Evolutionary conservation across 2,329 filamentous ascomycete genomes (phyloP).

Genomic region (Cladophialophora exuberans): DNA sequence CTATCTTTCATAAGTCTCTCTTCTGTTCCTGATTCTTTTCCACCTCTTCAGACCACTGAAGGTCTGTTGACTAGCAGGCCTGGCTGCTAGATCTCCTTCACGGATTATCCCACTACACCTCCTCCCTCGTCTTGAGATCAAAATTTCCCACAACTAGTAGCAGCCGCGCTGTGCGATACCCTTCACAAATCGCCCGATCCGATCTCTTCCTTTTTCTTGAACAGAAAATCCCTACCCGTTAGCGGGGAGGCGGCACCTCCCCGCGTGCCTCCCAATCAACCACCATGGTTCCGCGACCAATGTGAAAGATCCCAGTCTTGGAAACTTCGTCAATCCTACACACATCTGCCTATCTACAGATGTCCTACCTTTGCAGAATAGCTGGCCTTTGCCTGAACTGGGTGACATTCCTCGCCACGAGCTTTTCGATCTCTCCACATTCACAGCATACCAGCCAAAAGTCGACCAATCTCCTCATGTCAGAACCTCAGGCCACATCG

Average conservation of each 20-base stretch:
- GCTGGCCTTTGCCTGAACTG: not conserved
- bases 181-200: too few species aligned
- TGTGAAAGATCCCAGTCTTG: slow-evolving; percentile 4
- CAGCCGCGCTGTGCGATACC: too few species aligned
- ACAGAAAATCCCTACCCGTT: not conserved
- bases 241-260: slow-evolving; percentile 11
- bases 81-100: not conserved
- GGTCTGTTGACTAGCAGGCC: not conserved
- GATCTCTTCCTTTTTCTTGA: too few species aligned
- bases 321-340: not conserved
- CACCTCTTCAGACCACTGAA: not conserved
- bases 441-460: not conserved
- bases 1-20: not conserved
- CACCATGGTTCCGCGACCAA: slow-evolving; percentile 5
- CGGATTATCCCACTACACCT: too few species aligned
- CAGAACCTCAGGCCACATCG: not conserved
- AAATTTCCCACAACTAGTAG: too few species aligned
- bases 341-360: not conserved
- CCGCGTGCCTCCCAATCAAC: slow-evolving; percentile 1
- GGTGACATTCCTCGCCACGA: not conserved
- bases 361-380: not conserved
- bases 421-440: not conserved
- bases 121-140: not conserved
- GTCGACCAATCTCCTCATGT: not conserved
- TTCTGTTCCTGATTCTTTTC: too few species aligned